Base-by-base conservation (phyloP, 495 filamentous ascomycete species). In the Jackrogersella minutella region DNA sequence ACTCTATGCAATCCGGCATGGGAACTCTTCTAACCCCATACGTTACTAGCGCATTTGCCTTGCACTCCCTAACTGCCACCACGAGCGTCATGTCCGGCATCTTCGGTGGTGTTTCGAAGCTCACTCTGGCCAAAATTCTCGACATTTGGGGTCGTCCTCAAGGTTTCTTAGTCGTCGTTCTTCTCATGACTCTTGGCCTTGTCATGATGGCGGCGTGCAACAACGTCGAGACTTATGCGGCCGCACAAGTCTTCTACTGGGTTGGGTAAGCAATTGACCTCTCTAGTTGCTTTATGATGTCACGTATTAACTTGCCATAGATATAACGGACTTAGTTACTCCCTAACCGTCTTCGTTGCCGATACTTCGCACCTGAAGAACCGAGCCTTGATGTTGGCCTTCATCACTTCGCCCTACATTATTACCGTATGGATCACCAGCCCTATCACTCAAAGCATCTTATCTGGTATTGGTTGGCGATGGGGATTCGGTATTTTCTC, bases 401-500 rank as follows among this genome's bases (percentile, higher is more conserved):
- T 87, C 64, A 74, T 80, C 28, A 78, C 73, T n/a, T 88, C 88
- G 0, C 89, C 89, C 2, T 89, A 88, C 74, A 88, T 90, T 55
- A 82, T 82, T 62, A 90, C 87, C 21, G 85, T 85, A 47, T 81
- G 84, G 60, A 76, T 82, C 24, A 80, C 80, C 4, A 74, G 82
- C 3, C 79, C 79, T 22, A 75, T 82, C 3, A 75, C 84, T 3
- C 58, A 79, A 3, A 74, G 74, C 13, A 79, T 88, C 61, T 71
- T 82, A 37, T 49, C 77, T 21, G 69, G 79, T 1, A 72, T 78
- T 13, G 78, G 80, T 44, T 91, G 83, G 81, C 80, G 86, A 33
- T 91, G 88, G 89, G 83, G 79, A 13, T 89, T 85, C 66, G 88
- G 87, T 28, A 77, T 80, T 17, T 90, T 88, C 67, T 76, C 83